A percentile compares a stretch with the other conserved stretches of the same genome.
These are phyloP conservation scores for Epichloe gansuensis DNA, from an alignment of 2,329 filamentous ascomycete genomes.

Conservation along the genomic window DNA sequence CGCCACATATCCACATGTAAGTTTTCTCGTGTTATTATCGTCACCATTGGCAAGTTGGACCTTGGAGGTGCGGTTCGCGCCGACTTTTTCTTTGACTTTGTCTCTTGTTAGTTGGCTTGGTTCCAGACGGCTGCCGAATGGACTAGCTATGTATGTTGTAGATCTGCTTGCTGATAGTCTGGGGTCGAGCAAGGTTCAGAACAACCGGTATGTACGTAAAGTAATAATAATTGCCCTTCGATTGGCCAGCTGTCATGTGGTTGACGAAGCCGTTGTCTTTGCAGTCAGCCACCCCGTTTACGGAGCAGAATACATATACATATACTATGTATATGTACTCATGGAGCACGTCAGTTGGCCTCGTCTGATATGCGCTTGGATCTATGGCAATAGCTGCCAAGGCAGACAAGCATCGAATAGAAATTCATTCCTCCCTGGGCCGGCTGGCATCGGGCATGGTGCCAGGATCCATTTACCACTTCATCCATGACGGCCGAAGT, in stretches of 20 bases:
- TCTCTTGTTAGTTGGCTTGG: neutral
- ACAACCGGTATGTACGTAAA: conserved; percentile 2
- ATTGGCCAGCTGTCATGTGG: conserved; percentile 8
- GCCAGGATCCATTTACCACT: no score
- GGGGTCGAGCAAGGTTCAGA: neutral
- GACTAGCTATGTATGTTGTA: neutral
- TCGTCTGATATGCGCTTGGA: no score
- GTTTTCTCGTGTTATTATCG: neutral
- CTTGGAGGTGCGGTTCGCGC: neutral
- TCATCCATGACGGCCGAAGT: neutral
- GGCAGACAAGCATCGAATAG: no score
- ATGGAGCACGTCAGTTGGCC: neutral
- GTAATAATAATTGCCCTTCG: neutral
- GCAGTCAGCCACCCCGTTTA: conserved; percentile 1
- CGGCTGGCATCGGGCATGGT: no score
- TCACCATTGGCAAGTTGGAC: no score
- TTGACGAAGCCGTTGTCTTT: neutral
- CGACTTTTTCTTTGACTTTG: neutral
- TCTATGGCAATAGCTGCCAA: no score
- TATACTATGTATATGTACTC: no score
- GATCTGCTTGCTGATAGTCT: neutral
- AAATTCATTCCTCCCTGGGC: no score
- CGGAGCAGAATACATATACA: no score
- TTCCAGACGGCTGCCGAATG: neutral
- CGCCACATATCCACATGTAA: neutral